Percentiles rank a stretch among this genome's conserved stretches.
phyloP scores from a whole-genome alignment of 768 basidiomycete genomes.

The Favolaschia claudopus region DNA sequence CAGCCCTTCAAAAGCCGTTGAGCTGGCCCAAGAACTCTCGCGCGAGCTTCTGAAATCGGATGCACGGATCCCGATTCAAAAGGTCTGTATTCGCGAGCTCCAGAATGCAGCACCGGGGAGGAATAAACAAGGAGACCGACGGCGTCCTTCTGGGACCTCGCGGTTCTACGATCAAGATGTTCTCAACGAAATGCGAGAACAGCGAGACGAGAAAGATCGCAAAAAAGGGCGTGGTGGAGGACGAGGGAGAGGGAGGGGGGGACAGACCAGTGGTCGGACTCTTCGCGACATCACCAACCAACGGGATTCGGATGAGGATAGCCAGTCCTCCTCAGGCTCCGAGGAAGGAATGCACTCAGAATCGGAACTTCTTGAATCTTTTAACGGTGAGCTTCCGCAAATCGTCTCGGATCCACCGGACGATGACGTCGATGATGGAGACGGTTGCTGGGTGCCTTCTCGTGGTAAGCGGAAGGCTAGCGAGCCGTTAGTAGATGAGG shows the following conservation, averaged over 20 bases:
- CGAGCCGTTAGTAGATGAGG: neutral
- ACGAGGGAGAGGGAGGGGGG: neutral
- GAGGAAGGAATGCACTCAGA: neutral
- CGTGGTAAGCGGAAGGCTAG: neutral
- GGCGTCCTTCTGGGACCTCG: neutral
- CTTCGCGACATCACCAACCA: neutral
- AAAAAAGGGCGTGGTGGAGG: neutral
- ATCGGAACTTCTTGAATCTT: neutral
- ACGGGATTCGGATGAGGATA: neutral
- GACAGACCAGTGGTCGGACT: neutral
- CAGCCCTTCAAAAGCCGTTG: neutral
- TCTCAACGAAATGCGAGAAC: neutral
- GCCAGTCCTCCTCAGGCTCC: too few species aligned
- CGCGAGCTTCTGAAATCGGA: neutral
- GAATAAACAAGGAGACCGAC: neutral
- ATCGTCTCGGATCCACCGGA: neutral
- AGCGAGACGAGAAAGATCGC: neutral
- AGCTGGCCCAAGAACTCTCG: neutral
- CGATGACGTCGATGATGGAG: neutral
- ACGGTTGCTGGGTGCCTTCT: neutral
- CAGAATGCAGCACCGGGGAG: constrained; percentile 1
- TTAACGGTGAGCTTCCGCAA: constrained; percentile 1
- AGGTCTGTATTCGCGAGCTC: neutral
- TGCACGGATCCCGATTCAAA: neutral
- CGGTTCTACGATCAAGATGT: neutral